These are phyloP conservation scores for Hypomontagnella submonticulosa DNA, from an alignment of 495 filamentous ascomycete species.

Conservation along the genomic window DNA sequence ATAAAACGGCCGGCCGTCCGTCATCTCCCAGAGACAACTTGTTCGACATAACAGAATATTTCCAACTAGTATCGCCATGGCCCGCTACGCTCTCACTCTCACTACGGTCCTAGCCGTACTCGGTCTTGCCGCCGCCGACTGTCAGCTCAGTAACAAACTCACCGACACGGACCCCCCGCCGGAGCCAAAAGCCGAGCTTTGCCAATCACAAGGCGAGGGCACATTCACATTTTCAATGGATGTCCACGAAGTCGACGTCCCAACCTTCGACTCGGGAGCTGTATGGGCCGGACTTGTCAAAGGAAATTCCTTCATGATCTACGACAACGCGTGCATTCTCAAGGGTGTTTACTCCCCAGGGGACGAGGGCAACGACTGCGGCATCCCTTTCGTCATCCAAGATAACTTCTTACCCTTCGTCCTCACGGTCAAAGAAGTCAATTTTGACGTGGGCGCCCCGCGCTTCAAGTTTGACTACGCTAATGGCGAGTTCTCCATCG, in stretches of 20 bases:
- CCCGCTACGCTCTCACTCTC: background rate
- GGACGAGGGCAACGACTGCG: conserved; percentile 13
- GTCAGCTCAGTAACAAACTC: conserved; percentile 12
- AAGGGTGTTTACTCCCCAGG: conserved; percentile 2
- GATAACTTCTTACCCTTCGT: conserved; percentile 19
- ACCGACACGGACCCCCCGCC: background rate
- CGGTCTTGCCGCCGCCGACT: conserved; percentile 1
- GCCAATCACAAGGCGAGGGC: conserved; percentile 10
- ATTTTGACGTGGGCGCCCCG: background rate
- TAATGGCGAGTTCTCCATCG: too few relatives aligned
- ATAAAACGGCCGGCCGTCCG: too few relatives aligned
- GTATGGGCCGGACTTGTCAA: conserved; percentile 4
- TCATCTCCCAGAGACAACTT: too few relatives aligned
- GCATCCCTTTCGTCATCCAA: conserved; percentile 1
- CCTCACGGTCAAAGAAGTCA: background rate
- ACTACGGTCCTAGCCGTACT: background rate
- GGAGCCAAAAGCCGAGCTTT: conserved; percentile 3
- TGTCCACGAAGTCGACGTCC: conserved; percentile 6
- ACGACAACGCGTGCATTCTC: conserved; percentile 10
- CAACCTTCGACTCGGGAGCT: conserved; percentile 9
- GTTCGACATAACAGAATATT: too few relatives aligned
- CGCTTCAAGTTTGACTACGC: too few relatives aligned
- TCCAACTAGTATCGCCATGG: conserved; percentile 1
- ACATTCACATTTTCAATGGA: conserved; percentile 15
- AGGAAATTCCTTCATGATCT: conserved; percentile 17